Evolutionary conservation across 768 basidiomycete genomes (phyloP).

Genomic region (Boletus fagicola): DNA sequence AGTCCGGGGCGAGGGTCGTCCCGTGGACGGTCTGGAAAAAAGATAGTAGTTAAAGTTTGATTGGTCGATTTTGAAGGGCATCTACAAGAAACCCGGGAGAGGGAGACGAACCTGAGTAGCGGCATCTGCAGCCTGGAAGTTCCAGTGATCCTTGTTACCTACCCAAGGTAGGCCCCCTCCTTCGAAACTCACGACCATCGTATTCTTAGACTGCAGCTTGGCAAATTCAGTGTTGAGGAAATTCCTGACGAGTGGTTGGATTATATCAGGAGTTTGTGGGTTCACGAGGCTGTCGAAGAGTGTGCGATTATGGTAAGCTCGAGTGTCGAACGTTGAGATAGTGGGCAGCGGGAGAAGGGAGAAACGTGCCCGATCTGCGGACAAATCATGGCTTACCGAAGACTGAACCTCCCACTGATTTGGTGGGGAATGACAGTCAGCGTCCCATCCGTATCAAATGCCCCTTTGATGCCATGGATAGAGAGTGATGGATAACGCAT

Average conservation of each 20-base stretch:
- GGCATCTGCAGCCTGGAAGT: slow-evolving; percentile 24
- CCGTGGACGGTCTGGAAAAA: not conserved
- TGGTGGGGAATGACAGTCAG: not conserved
- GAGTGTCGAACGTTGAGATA: not conserved
- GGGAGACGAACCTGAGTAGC: not conserved
- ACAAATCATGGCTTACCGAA: not conserved
- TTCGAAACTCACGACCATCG: not conserved
- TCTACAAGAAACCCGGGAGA: not conserved
- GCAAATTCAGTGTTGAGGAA: not conserved
- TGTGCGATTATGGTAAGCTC: not conserved
- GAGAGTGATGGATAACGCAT: slow-evolving; percentile 7
- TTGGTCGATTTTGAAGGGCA: not conserved
- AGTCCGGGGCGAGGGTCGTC: not conserved
- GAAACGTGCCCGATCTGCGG: not conserved
- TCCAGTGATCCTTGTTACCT: not conserved
- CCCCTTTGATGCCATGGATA: slow-evolving; percentile 2
- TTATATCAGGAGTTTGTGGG: not conserved
- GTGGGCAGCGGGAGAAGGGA: not conserved
- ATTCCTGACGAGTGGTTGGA: not conserved
- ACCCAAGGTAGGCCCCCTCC: not conserved
- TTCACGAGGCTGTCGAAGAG: not conserved
- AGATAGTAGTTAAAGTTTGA: not conserved
- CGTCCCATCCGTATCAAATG: not conserved
- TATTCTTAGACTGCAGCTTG: not conserved
- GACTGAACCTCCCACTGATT: not conserved